A percentile compares a stretch with the other conserved stretches of the same genome.
phyloP scores from a whole-genome alignment of 1,139 yeast species.

The Candida sanyaensis region DNA sequence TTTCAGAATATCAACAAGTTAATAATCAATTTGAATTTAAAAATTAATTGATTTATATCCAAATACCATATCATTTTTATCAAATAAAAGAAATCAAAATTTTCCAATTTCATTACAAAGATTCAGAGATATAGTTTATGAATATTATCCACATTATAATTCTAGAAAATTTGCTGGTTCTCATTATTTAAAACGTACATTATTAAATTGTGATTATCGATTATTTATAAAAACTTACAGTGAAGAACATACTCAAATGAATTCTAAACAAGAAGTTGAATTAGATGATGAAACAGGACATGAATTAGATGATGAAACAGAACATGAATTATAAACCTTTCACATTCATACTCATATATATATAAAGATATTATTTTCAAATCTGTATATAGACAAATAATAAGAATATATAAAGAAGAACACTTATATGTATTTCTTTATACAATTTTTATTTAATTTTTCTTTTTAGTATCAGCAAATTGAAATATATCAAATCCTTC shows the following conservation, averaged over 20 bases:
- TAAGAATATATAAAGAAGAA: no score
- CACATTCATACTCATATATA: no score
- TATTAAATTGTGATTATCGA: neutral
- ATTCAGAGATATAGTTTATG: neutral
- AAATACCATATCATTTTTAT: conserved; percentile 28
- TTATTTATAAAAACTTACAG: neutral
- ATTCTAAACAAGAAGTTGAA: neutral
- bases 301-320: no score
- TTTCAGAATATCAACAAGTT: conserved; percentile 13
- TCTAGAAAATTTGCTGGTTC: no score
- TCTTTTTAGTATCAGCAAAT: conserved; percentile 27
- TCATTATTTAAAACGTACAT: neutral
- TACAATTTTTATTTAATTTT: conserved; percentile 6
- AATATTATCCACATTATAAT: neutral
- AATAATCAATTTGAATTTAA: conserved; percentile 20
- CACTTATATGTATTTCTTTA: neutral
- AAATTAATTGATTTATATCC: conserved; percentile 36
- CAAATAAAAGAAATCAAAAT: neutral
- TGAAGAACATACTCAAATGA: neutral
- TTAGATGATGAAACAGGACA: no score
- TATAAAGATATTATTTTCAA: no score
- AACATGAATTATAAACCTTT: no score
- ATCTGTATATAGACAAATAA: no score
- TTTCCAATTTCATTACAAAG: neutral
- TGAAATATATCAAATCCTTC: conserved; percentile 25